These are phyloP conservation scores for Brassica balearica DNA, from an alignment of 441 rosid species.

Conservation along the genomic window DNA sequence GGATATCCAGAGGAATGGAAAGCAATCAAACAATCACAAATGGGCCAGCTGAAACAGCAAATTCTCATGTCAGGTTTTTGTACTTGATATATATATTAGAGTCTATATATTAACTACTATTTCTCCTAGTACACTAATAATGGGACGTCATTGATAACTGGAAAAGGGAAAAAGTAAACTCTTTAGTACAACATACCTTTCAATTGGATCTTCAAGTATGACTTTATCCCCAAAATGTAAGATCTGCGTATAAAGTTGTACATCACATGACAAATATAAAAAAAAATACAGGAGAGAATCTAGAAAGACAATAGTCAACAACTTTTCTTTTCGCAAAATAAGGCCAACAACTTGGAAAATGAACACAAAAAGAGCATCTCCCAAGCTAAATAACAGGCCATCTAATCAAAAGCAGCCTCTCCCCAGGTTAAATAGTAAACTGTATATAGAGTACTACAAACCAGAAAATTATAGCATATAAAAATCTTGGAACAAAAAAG, in stretches of 20 bases:
- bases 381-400: conserved; percentile 4
- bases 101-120: background rate
- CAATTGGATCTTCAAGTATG: conserved; percentile 85
- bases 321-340: conserved; percentile 24
- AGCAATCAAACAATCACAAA: conserved; percentile 98
- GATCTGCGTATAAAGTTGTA: conserved; percentile 51
- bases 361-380: conserved; percentile 13
- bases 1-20: conserved; percentile 95
- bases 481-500: background rate
- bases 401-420: background rate
- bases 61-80: conserved; percentile 27
- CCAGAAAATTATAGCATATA: background rate
- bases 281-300: conserved; percentile 29
- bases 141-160: background rate
- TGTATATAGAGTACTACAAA: background rate
- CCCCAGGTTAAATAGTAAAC: background rate
- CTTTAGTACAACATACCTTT: conserved; percentile 54
- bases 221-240: conserved; percentile 80
- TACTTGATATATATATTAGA: background rate
- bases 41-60: conserved; percentile 84
- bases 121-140: conserved; percentile 14
- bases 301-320: conserved; percentile 31
- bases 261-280: conserved; percentile 23
- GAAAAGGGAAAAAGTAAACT: background rate
- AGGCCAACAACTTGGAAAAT: conserved; percentile 26